Conservation (phyloP, 768 basidiomycete genomes). For the Pisolithus tinctorius region DNA sequence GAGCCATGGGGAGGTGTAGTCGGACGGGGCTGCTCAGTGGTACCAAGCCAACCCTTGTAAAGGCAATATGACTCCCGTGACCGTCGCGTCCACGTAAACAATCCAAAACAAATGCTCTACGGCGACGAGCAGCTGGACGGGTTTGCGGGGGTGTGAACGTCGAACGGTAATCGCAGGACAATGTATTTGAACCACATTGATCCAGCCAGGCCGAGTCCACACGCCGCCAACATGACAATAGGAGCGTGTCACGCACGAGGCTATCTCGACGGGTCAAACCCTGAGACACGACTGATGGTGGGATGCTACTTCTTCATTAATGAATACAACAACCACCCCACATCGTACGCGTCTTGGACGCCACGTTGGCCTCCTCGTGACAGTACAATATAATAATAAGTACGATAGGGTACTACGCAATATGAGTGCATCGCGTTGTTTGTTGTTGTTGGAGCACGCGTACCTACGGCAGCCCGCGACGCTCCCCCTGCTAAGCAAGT, state of each 20-base stretch:
- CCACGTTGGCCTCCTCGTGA: too few species aligned
- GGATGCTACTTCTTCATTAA: background rate
- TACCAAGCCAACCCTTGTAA: conserved; percentile 12
- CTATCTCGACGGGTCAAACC: background rate
- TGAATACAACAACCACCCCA: too few species aligned
- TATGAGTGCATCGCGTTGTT: conserved; percentile 28
- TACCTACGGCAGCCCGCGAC: conserved; percentile 13
- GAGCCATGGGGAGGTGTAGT: conserved; percentile 26
- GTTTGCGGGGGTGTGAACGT: background rate
- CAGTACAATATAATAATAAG: background rate
- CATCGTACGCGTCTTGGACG: background rate
- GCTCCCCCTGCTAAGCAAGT: conserved; percentile 1
- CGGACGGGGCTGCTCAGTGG: background rate
- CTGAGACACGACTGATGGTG: conserved; percentile 1
- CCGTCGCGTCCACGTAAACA: conserved; percentile 28
- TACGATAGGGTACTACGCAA: background rate
- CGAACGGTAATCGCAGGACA: background rate
- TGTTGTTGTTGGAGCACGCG: conserved; percentile 37
- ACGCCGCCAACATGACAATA: background rate
- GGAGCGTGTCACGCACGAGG: conserved; percentile 19
- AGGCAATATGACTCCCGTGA: conserved; percentile 30
- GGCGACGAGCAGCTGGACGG: background rate
- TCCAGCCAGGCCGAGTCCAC: background rate
- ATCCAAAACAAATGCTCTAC: conserved; percentile 12
- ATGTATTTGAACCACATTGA: background rate